phyloP scores from a whole-genome alignment of 139 green algal genomes.

The Deuterostichococcus epilithicus region DNA sequence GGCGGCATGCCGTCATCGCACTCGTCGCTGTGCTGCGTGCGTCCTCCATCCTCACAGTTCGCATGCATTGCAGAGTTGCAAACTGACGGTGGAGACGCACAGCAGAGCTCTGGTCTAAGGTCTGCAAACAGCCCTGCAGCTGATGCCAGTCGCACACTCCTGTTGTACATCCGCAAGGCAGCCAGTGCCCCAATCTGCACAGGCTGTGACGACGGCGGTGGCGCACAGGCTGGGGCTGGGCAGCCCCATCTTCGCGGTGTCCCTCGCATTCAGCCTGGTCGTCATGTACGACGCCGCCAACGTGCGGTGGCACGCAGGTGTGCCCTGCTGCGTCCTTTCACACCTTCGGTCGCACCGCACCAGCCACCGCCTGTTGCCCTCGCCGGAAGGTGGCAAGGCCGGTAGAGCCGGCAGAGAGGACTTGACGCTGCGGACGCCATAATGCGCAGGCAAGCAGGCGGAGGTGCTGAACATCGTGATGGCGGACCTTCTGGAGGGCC shows the following conservation, averaged over 20 bases:
- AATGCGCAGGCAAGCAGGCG: conserved; percentile 72
- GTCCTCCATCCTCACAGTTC: conserved; percentile 3
- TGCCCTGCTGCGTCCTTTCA: conserved; percentile 2
- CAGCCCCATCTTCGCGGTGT: conserved; percentile 81
- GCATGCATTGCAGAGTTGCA: not conserved
- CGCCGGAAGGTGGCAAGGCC: too few relatives aligned
- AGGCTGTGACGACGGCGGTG: conserved; percentile 86
- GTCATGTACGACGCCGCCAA: conserved; percentile 99
- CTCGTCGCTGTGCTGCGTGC: conserved; percentile 80
- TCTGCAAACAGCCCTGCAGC: not conserved
- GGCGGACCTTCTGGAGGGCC: conserved; percentile 66
- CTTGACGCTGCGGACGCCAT: not conserved
- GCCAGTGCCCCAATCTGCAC: not conserved
- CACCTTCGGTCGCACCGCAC: not conserved
- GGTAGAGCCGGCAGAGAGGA: too few relatives aligned
- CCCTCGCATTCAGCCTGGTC: conserved; percentile 86
- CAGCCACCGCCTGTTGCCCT: not conserved
- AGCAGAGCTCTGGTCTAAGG: not conserved
- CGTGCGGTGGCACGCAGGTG: conserved; percentile 90
- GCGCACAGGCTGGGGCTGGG: conserved; percentile 79
- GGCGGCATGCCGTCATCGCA: conserved; percentile 98
- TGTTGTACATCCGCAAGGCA: not conserved
- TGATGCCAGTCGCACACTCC: not conserved
- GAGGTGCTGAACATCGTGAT: conserved; percentile 92
- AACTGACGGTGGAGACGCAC: too few relatives aligned